Evolutionary conservation across 768 basidiomycete genomes (phyloP).

Genomic region (Termitomyces sp.): DNA sequence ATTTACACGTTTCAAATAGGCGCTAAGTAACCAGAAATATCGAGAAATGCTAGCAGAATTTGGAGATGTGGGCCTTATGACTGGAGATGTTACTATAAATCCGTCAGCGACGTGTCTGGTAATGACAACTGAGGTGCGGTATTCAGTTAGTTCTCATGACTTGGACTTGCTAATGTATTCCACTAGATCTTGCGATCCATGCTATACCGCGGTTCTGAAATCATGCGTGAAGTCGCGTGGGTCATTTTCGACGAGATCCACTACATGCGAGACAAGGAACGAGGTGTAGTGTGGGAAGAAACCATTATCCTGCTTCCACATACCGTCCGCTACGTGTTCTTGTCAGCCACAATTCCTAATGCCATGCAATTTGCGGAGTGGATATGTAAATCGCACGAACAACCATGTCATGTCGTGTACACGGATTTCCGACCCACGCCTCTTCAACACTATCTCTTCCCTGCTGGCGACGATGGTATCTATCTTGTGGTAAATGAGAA

Average conservation of each 20-base stretch:
- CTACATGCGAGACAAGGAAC: conserved; percentile 99
- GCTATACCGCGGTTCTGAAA: conserved; percentile 97
- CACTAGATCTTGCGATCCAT: conserved; percentile 92
- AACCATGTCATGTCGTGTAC: conserved; percentile 98
- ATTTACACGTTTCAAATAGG: conserved; percentile 46
- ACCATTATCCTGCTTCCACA: conserved; percentile 97
- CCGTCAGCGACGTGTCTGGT: conserved; percentile 95
- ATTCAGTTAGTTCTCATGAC: background rate
- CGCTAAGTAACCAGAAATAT: conserved; percentile 97
- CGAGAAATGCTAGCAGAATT: conserved; percentile 97
- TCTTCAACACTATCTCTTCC: conserved; percentile 96
- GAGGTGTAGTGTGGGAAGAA: conserved; percentile 99
- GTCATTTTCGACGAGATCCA: conserved; percentile 99
- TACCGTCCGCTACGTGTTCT: conserved; percentile 94
- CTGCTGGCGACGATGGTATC: conserved; percentile 93
- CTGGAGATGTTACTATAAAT: conserved; percentile 98
- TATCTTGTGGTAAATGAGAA: conserved; percentile 99
- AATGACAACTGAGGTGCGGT: conserved; percentile 92
- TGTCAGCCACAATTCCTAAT: conserved; percentile 98
- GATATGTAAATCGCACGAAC: conserved; percentile 96
- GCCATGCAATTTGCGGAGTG: conserved; percentile 99
- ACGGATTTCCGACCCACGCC: conserved; percentile 99
- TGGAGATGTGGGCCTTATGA: conserved; percentile 98
- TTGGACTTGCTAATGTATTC: background rate
- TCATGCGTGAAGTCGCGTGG: conserved; percentile 99